A percentile compares a stretch with the other conserved stretches of the same genome.
Evolutionary conservation across 129 eudicot genomes (phyloP).

Genomic region (Kitagawia praeruptora): DNA sequence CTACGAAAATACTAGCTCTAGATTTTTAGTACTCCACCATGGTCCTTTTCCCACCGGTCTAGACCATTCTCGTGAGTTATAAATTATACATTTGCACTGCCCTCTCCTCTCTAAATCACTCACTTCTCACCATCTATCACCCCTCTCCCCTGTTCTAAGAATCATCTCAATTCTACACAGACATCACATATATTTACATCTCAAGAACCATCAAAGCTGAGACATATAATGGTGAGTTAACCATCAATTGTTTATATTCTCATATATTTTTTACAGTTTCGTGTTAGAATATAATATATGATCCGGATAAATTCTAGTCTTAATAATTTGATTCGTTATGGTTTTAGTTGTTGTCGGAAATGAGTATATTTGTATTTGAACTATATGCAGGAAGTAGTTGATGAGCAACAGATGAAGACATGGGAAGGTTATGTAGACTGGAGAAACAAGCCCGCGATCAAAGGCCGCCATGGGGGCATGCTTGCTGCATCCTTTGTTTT

Average conservation of each 20-base stretch:
- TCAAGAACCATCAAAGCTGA: neutral
- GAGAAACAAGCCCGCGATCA: constrained; percentile 57
- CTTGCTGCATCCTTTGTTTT: constrained; percentile 77
- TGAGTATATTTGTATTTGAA: neutral
- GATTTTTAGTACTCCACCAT: neutral
- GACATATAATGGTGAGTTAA: constrained; percentile 25
- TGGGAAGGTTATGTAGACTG: constrained; percentile 95
- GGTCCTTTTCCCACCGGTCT: neutral
- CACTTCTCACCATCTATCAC: constrained; percentile 9
- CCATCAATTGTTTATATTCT: neutral
- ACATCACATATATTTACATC: constrained; percentile 1
- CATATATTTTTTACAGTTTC: neutral
- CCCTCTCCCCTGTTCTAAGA: neutral
- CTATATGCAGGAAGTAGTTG: constrained; percentile 45
- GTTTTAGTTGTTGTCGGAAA: neutral
- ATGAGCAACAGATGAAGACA: constrained; percentile 23
- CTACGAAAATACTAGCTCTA: neutral
- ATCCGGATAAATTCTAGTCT: too few relatives aligned
- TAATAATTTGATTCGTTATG: neutral
- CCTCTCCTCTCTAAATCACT: constrained; percentile 6
- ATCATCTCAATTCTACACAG: neutral
- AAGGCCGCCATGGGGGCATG: constrained; percentile 86
- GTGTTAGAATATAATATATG: too few relatives aligned
- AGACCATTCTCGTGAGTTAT: constrained; percentile 10
- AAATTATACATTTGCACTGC: constrained; percentile 9